These are phyloP conservation scores for Crithidia expoeki DNA, from an alignment of 208 protist genomes.

Conservation along the genomic window DNA sequence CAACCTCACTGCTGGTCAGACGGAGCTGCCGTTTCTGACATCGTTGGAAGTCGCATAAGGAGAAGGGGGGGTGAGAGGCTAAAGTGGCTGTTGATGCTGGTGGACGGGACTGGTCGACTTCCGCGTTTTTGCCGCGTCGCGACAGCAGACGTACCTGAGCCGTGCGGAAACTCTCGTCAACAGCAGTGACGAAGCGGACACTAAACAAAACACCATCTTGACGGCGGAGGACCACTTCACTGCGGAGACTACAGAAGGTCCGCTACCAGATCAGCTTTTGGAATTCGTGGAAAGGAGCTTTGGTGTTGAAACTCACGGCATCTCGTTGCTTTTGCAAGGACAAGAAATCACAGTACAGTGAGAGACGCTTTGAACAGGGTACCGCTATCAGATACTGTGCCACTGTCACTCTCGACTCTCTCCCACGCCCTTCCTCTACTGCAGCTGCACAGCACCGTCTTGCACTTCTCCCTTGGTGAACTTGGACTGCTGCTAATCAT, in stretches of 20 bases:
- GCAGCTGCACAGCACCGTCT: conserved; percentile 10
- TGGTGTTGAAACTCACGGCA: not conserved
- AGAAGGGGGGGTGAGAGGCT: not conserved
- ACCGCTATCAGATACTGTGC: no score
- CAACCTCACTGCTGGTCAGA: not conserved
- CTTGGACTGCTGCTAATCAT: not conserved
- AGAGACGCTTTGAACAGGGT: no score
- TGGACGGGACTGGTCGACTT: conserved; percentile 11
- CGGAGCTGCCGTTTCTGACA: not conserved
- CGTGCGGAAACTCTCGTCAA: not conserved
- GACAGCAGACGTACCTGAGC: not conserved
- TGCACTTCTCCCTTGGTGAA: not conserved
- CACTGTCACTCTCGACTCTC: not conserved
- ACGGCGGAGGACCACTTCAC: not conserved
- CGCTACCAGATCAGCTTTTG: no score
- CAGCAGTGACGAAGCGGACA: not conserved
- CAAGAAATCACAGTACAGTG: no score
- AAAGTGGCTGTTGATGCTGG: no score
- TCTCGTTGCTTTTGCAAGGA: not conserved
- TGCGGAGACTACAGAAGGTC: not conserved
- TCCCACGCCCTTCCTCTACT: conserved; percentile 3
- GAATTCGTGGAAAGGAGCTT: no score
- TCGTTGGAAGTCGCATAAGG: not conserved
- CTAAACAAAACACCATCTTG: not conserved
- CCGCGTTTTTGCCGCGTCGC: not conserved